Conservation (phyloP, 129 eudicot species). For the Flaveria trinervia region DNA sequence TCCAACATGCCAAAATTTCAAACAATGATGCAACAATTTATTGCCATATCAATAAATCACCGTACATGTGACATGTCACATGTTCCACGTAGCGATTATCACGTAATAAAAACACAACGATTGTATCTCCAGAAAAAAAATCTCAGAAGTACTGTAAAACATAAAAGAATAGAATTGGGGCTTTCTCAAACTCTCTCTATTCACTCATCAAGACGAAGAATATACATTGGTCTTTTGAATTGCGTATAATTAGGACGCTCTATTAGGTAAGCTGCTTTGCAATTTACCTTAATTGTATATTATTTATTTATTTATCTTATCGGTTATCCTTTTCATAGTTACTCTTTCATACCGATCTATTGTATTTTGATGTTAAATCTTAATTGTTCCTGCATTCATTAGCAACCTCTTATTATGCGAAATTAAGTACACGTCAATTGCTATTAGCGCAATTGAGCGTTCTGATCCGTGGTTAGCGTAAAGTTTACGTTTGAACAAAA, state of each 20-base stretch:
- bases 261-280: conserved; percentile 16
- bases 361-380: not conserved
- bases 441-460: not conserved
- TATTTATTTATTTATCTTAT: not conserved
- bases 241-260: not conserved
- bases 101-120: not conserved
- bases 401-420: not conserved
- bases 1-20: not conserved
- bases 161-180: not conserved
- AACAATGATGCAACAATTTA: conserved; percentile 16
- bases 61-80: conserved; percentile 21
- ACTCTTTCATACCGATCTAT: not conserved
- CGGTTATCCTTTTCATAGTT: not conserved
- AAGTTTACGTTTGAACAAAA: not conserved
- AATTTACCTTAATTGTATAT: conserved; percentile 1
- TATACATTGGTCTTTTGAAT: not conserved
- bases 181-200: not conserved
- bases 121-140: not conserved
- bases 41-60: conserved; percentile 23
- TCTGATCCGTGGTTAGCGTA: not conserved
- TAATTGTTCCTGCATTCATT: not conserved
- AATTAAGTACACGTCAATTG: not conserved
- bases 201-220: conserved; percentile 1
- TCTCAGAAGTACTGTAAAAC: not conserved
- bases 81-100: conserved; percentile 22